These are phyloP conservation scores for Colletotrichum simmondsii DNA, from an alignment of 2,329 filamentous ascomycete genomes.

Conservation along the genomic window DNA sequence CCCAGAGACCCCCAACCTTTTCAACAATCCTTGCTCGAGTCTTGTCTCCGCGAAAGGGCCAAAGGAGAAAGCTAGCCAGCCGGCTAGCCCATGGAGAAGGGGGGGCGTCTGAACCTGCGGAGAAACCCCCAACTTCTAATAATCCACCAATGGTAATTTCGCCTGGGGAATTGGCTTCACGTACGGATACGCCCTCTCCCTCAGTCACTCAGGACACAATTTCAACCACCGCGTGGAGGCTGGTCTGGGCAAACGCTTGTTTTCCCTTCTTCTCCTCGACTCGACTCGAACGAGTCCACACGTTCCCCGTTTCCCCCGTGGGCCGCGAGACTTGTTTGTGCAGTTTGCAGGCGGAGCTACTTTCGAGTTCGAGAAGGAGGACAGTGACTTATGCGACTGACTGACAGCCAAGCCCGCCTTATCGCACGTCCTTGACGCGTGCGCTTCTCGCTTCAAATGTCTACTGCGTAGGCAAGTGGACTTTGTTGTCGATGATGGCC, in stretches of 20 bases:
- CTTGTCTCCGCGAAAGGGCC: neutral
- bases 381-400: neutral
- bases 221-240: constrained; percentile 18
- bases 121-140: constrained; percentile 19
- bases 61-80: neutral
- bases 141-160: constrained; percentile 32
- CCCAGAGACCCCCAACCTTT: constrained; percentile 8
- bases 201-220: neutral
- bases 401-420: neutral
- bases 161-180: neutral
- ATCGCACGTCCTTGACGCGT: constrained; percentile 10
- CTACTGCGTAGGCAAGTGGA: neutral
- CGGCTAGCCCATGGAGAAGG: neutral
- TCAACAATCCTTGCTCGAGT: constrained; percentile 5
- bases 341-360: constrained; percentile 1
- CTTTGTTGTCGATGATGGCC: constrained; percentile 17
- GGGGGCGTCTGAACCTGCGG: constrained; percentile 9
- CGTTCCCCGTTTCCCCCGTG: neutral
- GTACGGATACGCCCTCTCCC: neutral
- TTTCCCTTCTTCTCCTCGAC: neutral
- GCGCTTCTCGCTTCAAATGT: constrained; percentile 1
- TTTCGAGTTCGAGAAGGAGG: neutral
- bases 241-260: constrained; percentile 34
- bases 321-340: neutral
- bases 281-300: neutral